Conservation (phyloP, 2,329 filamentous ascomycete genomes). For the Colletotrichum brevisporum region DNA sequence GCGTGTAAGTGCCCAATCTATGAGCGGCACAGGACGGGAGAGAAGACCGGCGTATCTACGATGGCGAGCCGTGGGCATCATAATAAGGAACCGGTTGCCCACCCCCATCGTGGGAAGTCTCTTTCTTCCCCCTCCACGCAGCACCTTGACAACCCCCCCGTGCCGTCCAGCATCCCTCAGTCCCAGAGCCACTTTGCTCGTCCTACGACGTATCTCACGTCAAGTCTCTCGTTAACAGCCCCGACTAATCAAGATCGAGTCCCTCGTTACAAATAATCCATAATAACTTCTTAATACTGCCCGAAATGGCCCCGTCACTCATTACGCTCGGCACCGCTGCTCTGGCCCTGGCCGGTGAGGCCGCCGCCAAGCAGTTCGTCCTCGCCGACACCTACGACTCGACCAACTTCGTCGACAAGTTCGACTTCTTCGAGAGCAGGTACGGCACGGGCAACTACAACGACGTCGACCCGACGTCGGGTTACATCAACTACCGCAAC, state of each 20-base stretch:
- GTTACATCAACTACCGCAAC: slow-evolving; percentile 71
- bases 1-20: slow-evolving; percentile 12
- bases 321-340: slow-evolving; percentile 55
- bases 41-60: not conserved
- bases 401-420: slow-evolving; percentile 64
- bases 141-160: slow-evolving; percentile 21
- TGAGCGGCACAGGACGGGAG: not conserved
- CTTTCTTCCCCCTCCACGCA: slow-evolving; percentile 19
- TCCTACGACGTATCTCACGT: slow-evolving; percentile 61
- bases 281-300: slow-evolving; percentile 42
- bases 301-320: slow-evolving; percentile 58
- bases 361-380: slow-evolving; percentile 52
- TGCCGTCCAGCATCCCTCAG: slow-evolving; percentile 32
- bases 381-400: slow-evolving; percentile 57
- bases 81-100: slow-evolving; percentile 34
- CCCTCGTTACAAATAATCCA: slow-evolving; percentile 47
- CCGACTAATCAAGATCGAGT: too few species aligned
- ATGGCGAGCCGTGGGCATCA: slow-evolving; percentile 21
- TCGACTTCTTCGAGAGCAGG: slow-evolving; percentile 55
- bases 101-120: not conserved
- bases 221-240: slow-evolving; percentile 52
- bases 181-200: slow-evolving; percentile 51
- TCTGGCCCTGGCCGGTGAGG: slow-evolving; percentile 52
- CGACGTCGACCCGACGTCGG: slow-evolving; percentile 71
- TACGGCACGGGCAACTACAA: slow-evolving; percentile 41